Evolutionary conservation across 2,329 filamentous ascomycete species (phyloP), one percentile per base, ranked within the genome.

Genomic region (Fusarium sp.): DNA sequence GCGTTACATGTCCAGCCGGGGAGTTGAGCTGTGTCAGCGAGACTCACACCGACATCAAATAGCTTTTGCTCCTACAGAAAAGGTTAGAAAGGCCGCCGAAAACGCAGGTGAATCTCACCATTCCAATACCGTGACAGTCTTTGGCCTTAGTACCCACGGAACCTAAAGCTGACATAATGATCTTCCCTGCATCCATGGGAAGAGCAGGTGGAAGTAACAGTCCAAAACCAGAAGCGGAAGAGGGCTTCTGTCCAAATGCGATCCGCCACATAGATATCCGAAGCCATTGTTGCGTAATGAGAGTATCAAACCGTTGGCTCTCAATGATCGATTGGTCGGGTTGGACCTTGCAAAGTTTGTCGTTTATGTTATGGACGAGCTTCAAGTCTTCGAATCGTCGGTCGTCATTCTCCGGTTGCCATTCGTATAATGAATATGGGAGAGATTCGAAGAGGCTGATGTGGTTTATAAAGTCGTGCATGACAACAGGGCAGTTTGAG

Each of bases 391-490:
- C 67, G 3, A 69, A 68, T 2, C 61, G 70, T 1, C 60, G 50
- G 9, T 59, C 52, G 9, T 77, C 71, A 4, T 61, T 65, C 4
- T 69, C 62, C 0, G 69, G 55, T 5, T 75, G 72, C 76, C 76
- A 78, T 34, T 77, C 76, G n/a, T 78, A 78, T 0, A 78, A 50
- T 0, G 74, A 71, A 31, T 64, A 68, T 0, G 76, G 76, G 0
- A 78, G 67, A 1, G 72, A 63, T 40, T 78, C 76, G 20, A 78
- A 78, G 1, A 78, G 56, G 0, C 73, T 71, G 1, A 77, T 75
- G 15, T 78, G 76, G 10, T 78, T 78, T 36, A 78, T 69, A 20
- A 78, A 78, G 18, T 78, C 76, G 46, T 78, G 72, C 76, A 78
- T 78, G 6, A 78, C 74, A 1, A 73, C 65, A 0, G 76, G 76